A percentile compares a stretch with the other conserved stretches of the same genome.
These are phyloP conservation scores for Xerocomellus intermedius DNA, from an alignment of 768 basidiomycete species.

Conservation along the genomic window DNA sequence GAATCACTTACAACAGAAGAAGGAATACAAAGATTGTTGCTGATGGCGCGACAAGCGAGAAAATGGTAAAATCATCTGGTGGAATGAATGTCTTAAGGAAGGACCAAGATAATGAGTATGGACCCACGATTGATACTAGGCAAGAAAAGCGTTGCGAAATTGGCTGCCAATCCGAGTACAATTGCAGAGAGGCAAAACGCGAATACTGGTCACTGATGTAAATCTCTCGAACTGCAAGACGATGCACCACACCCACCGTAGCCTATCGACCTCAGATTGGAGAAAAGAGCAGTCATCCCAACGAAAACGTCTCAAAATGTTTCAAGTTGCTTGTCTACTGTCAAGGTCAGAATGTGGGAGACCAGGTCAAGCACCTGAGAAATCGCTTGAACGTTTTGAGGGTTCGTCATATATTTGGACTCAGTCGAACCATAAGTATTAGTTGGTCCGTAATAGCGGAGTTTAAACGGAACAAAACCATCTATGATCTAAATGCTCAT, in stretches of 20 bases:
- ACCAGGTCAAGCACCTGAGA: conserved; percentile 11
- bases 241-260: conserved; percentile 42
- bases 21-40: conserved; percentile 63
- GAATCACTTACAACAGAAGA: conserved; percentile 44
- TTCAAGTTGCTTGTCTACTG: conserved; percentile 6
- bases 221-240: conserved; percentile 16
- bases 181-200: conserved; percentile 42
- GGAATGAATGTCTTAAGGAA: not conserved
- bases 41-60: conserved; percentile 62
- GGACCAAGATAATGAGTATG: conserved; percentile 1
- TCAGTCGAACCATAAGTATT: conserved; percentile 8
- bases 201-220: conserved; percentile 31
- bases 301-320: not conserved
- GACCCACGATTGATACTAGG: conserved; percentile 61
- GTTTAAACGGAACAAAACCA: conserved; percentile 4
- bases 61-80: conserved; percentile 69
- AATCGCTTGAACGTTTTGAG: conserved; percentile 10
- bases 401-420: conserved; percentile 19
- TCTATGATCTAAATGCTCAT: no score
- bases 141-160: conserved; percentile 67
- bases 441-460: conserved; percentile 3
- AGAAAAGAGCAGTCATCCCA: conserved; percentile 61
- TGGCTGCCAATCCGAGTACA: conserved; percentile 66
- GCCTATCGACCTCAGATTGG: conserved; percentile 50
- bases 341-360: conserved; percentile 6